Conservation (phyloP, 2,329 filamentous ascomycete genomes). For the Aureobasidium melanogenum region DNA sequence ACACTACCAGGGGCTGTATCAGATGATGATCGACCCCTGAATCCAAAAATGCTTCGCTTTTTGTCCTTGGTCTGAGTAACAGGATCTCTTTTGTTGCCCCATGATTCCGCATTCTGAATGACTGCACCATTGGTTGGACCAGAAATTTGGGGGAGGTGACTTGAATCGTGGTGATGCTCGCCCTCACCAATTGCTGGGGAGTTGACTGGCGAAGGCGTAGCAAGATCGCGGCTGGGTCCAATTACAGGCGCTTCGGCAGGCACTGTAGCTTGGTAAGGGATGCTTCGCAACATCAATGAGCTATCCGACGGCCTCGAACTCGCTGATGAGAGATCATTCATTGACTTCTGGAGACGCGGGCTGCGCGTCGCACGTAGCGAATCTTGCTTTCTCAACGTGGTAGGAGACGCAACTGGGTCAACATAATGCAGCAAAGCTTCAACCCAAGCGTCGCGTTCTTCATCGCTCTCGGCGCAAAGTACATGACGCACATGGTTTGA, state of each 20-base stretch:
- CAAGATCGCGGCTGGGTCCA: conserved; percentile 28
- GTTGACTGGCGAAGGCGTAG: conserved; percentile 27
- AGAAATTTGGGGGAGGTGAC: conserved; percentile 51
- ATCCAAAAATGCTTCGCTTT: conserved; percentile 63
- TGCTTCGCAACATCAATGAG: conserved; percentile 21
- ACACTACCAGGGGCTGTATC: conserved; percentile 37
- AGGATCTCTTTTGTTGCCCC: conserved; percentile 64
- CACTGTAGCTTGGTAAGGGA: conserved; percentile 50
- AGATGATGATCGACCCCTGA: conserved; percentile 60
- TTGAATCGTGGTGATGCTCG: conserved; percentile 18
- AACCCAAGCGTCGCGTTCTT: conserved; percentile 89
- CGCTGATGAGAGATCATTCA: conserved; percentile 23
- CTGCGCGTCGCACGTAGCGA: conserved; percentile 44
- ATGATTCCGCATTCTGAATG: conserved; percentile 73
- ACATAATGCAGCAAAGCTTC: conserved; percentile 83
- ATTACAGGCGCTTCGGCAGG: conserved; percentile 49
- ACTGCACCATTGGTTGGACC: conserved; percentile 74
- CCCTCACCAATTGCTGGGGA: conserved; percentile 23
- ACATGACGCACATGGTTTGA: conserved; percentile 84
- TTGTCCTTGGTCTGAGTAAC: conserved; percentile 63
- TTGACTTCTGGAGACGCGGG: conserved; percentile 29
- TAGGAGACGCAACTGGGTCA: conserved; percentile 46
- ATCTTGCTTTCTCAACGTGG: background rate
- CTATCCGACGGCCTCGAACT: conserved; percentile 15
- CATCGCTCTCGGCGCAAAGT: conserved; percentile 88